Evolutionary conservation across 495 filamentous ascomycete genomes (phyloP), one percentile per base, ranked within the genome.

Genomic region (Ramalina intermedia): DNA sequence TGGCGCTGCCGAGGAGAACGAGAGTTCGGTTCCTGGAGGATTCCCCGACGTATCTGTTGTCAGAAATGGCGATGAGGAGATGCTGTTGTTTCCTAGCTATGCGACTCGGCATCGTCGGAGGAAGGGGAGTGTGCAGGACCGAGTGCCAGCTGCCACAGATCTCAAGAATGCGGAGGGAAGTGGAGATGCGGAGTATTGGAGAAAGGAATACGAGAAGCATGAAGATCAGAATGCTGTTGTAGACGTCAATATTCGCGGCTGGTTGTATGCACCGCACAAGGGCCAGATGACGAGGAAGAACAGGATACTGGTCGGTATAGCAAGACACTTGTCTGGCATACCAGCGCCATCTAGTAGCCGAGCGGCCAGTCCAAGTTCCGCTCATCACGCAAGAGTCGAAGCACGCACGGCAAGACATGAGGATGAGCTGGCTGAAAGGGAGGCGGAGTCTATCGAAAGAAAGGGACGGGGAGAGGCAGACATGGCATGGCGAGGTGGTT

Each of bases 1-100:
- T 11, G 69, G 73, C 33, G 59, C 64, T 17, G 48, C 63, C 5
- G 70, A 81, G 29, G 72, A 79, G 39, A 70, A 76, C 37, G 63
- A 72, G 8, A 64, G 70, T 8, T 71, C 74, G 24, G 81, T 83
- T n/a, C 82, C 84, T 0, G 84, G 80, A 2, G 72, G 82, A 4
- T 95, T 88, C 56, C 85, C 87, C 1, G 81, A 93, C 54, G 82
- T 87, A 16, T 75, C 81, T 12, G 82, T 95, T 45, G 78, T 82
- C 18, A 72, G 79, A 7, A 82, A 76, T 37, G 88, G 84, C 18
- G 78, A 84, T 53, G 90, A 95, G 65, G 85, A 96, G 68, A 84
- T 99, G 79, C 74, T 96, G 11, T 57, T 96, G 13, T 99, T 96
- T 58, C 91, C 91, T 7, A 90, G 85, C 57, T 93, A 96, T 66